Evolutionary conservation across 495 filamentous ascomycete species (phyloP), one percentile per base, ranked within the genome.

Genomic region (Pyronema domesticum): DNA sequence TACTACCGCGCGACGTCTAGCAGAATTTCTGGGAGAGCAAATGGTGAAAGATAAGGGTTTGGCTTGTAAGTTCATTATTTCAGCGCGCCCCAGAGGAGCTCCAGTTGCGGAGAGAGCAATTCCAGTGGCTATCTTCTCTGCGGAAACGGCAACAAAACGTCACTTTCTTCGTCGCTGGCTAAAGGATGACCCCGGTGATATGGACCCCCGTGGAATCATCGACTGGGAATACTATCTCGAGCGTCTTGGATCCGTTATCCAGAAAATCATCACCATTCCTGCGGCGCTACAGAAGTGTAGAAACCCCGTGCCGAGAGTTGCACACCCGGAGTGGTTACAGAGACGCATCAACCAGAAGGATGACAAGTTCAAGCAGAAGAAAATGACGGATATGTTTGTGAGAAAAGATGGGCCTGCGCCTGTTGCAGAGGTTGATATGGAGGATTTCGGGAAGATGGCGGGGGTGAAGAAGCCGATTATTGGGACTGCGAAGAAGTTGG

Each of bases 41-140:
- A 99, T 99, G 91, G 77, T 94, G 59, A 99, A 99, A 62, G 91
- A 99, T 67, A 96, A 95, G 67, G 91, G 91, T 13, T 69, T 99
- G 59, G 96, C 96, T 68, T 99, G 91, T 80, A 96, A 96, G 68
- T 99, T 94, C 68, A 94, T 99, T 68, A 95, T 99, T 58, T 93
- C 88, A 40, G 76, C 86, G 7, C 80, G 75, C 58, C 91, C 91
- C 18, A 83, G 80, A 62, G 82, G 81, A 64, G 87, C 91, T 0
- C 89, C 91, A 17, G 89, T 99, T 57, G 96, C 91, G 0, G 91
- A 96, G 60, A 74, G 91, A 60, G 91, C 91, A 7, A 80, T 96
- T 58, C 91, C 91, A 6, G 87, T 95, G 6, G 85, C 91, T 14
- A 99, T 99, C 57, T 99, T 99, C 68, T 94, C 91, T 0, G 89